Conservation (phyloP, 257 asterid genomes). For the Petunia axillaris region DNA sequence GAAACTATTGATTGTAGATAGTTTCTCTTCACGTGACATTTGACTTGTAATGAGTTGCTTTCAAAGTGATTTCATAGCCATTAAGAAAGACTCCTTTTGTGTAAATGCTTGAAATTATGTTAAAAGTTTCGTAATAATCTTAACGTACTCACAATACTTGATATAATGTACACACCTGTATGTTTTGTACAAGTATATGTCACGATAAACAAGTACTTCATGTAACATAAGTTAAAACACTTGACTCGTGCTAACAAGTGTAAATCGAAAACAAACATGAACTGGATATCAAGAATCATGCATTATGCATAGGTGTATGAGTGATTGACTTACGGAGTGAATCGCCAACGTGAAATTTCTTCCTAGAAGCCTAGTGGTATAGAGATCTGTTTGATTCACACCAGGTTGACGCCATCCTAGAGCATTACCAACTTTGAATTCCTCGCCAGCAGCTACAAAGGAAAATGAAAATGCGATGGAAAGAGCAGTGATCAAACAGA, state of each 20-base stretch:
- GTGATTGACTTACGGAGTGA: conserved; percentile 61
- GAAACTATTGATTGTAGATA: neutral
- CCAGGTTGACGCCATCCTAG: conserved; percentile 64
- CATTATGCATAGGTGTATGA: no score
- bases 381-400: conserved; percentile 48
- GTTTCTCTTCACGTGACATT: no score
- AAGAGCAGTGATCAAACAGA: conserved; percentile 29
- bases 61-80: neutral
- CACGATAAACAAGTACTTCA: no score
- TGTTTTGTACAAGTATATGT: no score
- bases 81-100: no score
- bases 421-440: conserved; percentile 66
- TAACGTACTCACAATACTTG: no score
- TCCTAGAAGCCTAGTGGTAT: conserved; percentile 54
- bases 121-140: neutral
- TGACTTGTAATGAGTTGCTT: no score
- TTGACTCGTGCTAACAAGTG: no score
- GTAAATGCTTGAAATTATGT: neutral
- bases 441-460: conserved; percentile 43
- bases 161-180: no score
- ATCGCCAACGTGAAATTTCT: conserved; percentile 65
- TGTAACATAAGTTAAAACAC: no score
- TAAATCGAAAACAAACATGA: no score
- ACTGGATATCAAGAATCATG: no score
- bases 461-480: conserved; percentile 27